Percentiles rank a stretch among this genome's conserved stretches.
These are phyloP conservation scores for Debaryomyces psychrophilus DNA, from an alignment of 1,139 yeast species.

Conservation along the genomic window DNA sequence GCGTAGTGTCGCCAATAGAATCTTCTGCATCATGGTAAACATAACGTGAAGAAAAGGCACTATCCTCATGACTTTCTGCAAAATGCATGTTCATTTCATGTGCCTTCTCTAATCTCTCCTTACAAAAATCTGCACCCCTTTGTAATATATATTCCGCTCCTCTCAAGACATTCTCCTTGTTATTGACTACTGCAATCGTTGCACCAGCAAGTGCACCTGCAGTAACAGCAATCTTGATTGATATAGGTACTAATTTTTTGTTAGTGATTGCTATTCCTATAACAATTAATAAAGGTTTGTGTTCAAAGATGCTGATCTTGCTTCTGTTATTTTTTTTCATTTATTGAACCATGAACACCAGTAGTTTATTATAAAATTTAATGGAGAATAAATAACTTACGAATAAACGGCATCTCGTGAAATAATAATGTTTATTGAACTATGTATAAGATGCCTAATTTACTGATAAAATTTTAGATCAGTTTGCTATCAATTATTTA, in stretches of 20 bases:
- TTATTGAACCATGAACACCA: neutral
- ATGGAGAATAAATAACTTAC: constrained; percentile 8
- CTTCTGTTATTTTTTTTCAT: neutral
- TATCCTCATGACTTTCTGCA: constrained; percentile 34
- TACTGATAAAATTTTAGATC: neutral
- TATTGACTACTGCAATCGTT: constrained; percentile 37
- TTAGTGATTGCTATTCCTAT: constrained; percentile 4
- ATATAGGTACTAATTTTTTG: constrained; percentile 33
- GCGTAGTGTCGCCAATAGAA: constrained; percentile 14
- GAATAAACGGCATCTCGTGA: constrained; percentile 13
- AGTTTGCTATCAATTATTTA: neutral
- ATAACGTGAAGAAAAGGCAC: constrained; percentile 19
- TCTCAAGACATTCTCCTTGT: constrained; percentile 37
- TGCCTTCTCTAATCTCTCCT: constrained; percentile 28
- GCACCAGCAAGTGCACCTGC: constrained; percentile 47
- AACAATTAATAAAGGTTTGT: neutral
- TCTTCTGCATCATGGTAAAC: constrained; percentile 1
- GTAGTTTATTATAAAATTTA: neutral
- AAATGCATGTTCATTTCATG: constrained; percentile 25
- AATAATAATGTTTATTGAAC: neutral
- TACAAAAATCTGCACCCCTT: constrained; percentile 41
- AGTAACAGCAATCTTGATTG: constrained; percentile 43
- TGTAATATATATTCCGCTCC: constrained; percentile 36
- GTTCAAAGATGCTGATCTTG: neutral
- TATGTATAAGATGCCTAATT: neutral